Conservation (phyloP, 2,329 filamentous ascomycete genomes). For the Pseudocercospora vitis region DNA sequence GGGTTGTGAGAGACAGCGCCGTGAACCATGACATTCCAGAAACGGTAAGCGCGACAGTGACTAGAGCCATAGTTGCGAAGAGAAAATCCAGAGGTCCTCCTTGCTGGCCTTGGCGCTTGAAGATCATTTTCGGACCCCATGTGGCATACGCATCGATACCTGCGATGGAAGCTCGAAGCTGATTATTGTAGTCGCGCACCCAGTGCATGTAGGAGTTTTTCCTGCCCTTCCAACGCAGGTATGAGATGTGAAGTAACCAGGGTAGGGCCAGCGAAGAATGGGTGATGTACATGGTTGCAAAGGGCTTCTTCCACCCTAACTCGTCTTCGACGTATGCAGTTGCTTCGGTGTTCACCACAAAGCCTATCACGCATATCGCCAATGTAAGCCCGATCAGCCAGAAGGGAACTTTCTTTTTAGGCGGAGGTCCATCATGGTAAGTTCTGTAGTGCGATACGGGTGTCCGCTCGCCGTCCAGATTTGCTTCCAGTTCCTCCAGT, state of each 20-base stretch:
- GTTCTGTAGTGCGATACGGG: slow-evolving; percentile 22
- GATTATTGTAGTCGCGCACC: slow-evolving; percentile 36
- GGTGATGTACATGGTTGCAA: slow-evolving; percentile 37
- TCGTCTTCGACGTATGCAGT: slow-evolving; percentile 37
- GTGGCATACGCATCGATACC: slow-evolving; percentile 36
- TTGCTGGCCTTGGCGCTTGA: slow-evolving; percentile 28
- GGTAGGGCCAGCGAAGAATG: slow-evolving; percentile 36
- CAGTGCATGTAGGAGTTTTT: slow-evolving; percentile 29
- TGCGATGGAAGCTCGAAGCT: slow-evolving; percentile 31
- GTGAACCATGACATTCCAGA: slow-evolving; percentile 38
- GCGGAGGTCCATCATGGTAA: slow-evolving; percentile 11
- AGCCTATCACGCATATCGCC: slow-evolving; percentile 32
- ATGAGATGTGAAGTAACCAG: slow-evolving; percentile 34
- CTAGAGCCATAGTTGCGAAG: slow-evolving; percentile 32
- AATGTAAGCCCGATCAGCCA: slow-evolving; percentile 29
- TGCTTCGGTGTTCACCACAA: slow-evolving; percentile 37
- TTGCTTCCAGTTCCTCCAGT: slow-evolving; percentile 16
- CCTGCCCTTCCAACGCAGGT: slow-evolving; percentile 28
- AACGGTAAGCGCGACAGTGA: slow-evolving; percentile 34
- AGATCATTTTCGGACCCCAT: slow-evolving; percentile 27
- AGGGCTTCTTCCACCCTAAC: slow-evolving; percentile 37
- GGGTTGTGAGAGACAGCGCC: slow-evolving; percentile 35
- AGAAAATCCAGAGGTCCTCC: slow-evolving; percentile 36
- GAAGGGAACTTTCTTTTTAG: slow-evolving; percentile 21
- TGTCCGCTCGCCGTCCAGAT: slow-evolving; percentile 26